Evolutionary conservation across 108 stramenopile species (phyloP), one percentile per base, ranked within the genome.

Genomic region (Skeletonema menzelii): DNA sequence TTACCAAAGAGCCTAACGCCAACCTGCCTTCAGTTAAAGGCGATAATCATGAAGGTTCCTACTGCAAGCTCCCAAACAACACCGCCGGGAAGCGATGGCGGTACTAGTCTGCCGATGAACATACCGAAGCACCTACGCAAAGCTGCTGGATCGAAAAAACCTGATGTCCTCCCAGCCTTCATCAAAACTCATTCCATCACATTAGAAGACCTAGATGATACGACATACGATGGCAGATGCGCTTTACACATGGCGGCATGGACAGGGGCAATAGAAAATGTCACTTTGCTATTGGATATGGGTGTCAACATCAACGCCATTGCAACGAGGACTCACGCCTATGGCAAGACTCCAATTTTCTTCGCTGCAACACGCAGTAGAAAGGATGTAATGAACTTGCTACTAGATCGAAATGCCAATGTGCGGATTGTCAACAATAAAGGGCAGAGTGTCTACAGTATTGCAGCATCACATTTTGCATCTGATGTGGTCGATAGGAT

Each of bases 341-440:
- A 93, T 69, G 94, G 94, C 31, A 95, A 95, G 62, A 91, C 84
- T 40, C 80, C 94, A 35, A 87, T 95, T 8, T 95, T 92, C 69
- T 95, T 85, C 76, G 89, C 94, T 3, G 37, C 79, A 5, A 95
- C 94, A 4, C 84, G 87, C 60, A 77, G 64, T 63, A 84, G 94
- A 56, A 67, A 63, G 44, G 88, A 90, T 26, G 80, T 88, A 17
- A 84, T 91, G 49, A 27, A 75, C 7, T 80, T 69, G 46, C 70
- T 93, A 35, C 68, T 90, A 12, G 38, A 73, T 15, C 28, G 55
- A 3, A 64, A 74, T 10, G 87, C 87, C 7, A 69, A 79, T 22
- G 85, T 92, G 2, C 56, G 69, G 27, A 93, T 95, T 59, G 88
- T 95, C 63, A 95, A 95, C 70, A 95, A 95, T 69, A 95, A 95